phyloP scores from a whole-genome alignment of 1,284 basidiomycete genomes.

The Cryptococcus sp. region DNA sequence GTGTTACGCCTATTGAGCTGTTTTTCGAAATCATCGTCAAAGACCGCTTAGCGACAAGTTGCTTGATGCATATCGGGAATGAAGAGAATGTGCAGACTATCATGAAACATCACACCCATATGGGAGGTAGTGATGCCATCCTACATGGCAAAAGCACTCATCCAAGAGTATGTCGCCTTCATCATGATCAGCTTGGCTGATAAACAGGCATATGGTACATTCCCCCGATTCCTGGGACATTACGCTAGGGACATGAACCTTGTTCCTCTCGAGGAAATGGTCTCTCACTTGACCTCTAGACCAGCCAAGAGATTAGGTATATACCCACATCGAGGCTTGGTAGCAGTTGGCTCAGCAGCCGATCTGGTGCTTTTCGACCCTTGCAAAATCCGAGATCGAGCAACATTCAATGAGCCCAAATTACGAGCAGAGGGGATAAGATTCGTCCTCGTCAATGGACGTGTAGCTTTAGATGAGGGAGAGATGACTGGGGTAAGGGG shows the following conservation, averaged over 20 bases:
- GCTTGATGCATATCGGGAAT: constrained; percentile 44
- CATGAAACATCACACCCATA: constrained; percentile 39
- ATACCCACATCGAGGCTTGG: constrained; percentile 33
- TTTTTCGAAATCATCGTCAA: constrained; percentile 39
- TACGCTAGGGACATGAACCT: constrained; percentile 35
- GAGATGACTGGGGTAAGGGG: constrained; percentile 25
- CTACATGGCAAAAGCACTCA: constrained; percentile 33
- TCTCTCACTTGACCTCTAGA: constrained; percentile 43
- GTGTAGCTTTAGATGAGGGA: constrained; percentile 35
- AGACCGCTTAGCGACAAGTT: constrained; percentile 38
- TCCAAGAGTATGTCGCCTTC: constrained; percentile 21
- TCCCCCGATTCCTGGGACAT: constrained; percentile 37
- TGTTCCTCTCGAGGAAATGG: constrained; percentile 28
- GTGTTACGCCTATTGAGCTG: constrained; percentile 23
- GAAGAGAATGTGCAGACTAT: constrained; percentile 45
- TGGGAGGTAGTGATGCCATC: constrained; percentile 40
- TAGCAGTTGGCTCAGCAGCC: constrained; percentile 33
- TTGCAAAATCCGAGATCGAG: constrained; percentile 25
- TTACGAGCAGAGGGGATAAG: constrained; percentile 23
- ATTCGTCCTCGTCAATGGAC: constrained; percentile 43
- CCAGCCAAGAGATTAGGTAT: constrained; percentile 41
- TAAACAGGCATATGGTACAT: constrained; percentile 38
- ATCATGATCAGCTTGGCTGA: not conserved
- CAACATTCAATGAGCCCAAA: constrained; percentile 35
- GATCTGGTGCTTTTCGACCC: constrained; percentile 45